phyloP scores from a whole-genome alignment of 225 moss, liverwort and hornwort species.

The Anthoceros angustus region DNA sequence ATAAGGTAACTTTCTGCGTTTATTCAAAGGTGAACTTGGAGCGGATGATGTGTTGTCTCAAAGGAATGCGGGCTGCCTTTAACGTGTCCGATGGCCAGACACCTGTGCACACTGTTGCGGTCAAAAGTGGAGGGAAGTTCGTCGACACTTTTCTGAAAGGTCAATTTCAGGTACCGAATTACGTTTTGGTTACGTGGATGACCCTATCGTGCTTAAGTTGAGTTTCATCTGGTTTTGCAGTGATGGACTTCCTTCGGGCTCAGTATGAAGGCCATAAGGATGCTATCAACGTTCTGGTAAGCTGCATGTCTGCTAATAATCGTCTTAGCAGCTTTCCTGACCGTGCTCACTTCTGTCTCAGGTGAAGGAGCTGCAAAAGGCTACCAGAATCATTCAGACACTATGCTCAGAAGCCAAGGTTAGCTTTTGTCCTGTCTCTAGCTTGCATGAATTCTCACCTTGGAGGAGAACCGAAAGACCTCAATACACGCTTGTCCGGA shows the following conservation, averaged over 20 bases:
- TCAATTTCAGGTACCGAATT: not conserved
- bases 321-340: not conserved
- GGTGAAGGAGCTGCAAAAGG: slow-evolving; percentile 74
- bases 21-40: slow-evolving; percentile 2
- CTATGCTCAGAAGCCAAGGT: slow-evolving; percentile 86
- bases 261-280: slow-evolving; percentile 64
- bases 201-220: not conserved
- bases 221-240: slow-evolving; percentile 14
- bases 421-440: slow-evolving; percentile 5
- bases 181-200: too few relatives aligned
- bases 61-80: slow-evolving; percentile 5
- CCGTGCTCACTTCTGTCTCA: slow-evolving; percentile 7
- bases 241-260: slow-evolving; percentile 55
- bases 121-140: slow-evolving; percentile 66
- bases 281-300: slow-evolving; percentile 43
- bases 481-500: not conserved
- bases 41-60: not conserved
- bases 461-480: too few relatives aligned
- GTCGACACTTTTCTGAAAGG: slow-evolving; percentile 70
- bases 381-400: slow-evolving; percentile 64
- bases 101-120: slow-evolving; percentile 60
- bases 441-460: not conserved
- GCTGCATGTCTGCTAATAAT: not conserved
- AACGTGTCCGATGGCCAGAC: slow-evolving; percentile 19
- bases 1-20: slow-evolving; percentile 32